Percentiles rank a stretch among this genome's conserved stretches.
Evolutionary conservation across 2,329 filamentous ascomycete species (phyloP).

Genomic region (Pseudomassariella vexata): DNA sequence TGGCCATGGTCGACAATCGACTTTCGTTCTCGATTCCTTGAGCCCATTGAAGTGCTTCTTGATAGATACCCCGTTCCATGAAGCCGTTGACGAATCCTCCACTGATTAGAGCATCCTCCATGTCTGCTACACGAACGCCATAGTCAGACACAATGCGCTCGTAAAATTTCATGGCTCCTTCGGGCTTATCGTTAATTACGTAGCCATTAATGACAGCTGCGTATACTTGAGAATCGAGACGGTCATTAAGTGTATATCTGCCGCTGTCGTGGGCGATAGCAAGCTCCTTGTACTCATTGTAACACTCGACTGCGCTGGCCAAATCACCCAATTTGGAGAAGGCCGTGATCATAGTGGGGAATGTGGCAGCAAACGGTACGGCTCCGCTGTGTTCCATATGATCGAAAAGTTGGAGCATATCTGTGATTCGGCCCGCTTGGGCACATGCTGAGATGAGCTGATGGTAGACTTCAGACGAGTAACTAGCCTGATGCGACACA

Average conservation of each 20-base stretch:
- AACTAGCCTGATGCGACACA: conserved; percentile 54
- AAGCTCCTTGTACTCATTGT: conserved; percentile 86
- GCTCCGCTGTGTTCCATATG: conserved; percentile 81
- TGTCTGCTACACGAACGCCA: conserved; percentile 49
- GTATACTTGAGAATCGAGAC: conserved; percentile 80
- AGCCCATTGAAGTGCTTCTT: conserved; percentile 70
- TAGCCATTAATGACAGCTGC: conserved; percentile 90
- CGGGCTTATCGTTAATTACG: conserved; percentile 70
- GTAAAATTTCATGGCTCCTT: conserved; percentile 81
- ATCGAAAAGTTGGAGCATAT: conserved; percentile 86
- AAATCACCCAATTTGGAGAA: conserved; percentile 80
- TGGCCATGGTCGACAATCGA: conserved; percentile 59
- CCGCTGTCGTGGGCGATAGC: conserved; percentile 82
- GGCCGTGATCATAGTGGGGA: conserved; percentile 91
- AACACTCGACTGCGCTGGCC: conserved; percentile 84
- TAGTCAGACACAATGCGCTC: conserved; percentile 66
- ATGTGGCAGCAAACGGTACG: conserved; percentile 72
- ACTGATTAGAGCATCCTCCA: conserved; percentile 67
- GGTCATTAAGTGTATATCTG: conserved; percentile 58
- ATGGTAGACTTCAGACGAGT: conserved; percentile 79
- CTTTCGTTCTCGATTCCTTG: conserved; percentile 54
- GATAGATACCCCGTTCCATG: conserved; percentile 62
- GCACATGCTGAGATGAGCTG: conserved; percentile 84
- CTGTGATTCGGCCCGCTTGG: conserved; percentile 69
- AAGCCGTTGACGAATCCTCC: conserved; percentile 76